Evolutionary conservation across 2,329 filamentous ascomycete species (phyloP).

Genomic region (Nemania diffusa): DNA sequence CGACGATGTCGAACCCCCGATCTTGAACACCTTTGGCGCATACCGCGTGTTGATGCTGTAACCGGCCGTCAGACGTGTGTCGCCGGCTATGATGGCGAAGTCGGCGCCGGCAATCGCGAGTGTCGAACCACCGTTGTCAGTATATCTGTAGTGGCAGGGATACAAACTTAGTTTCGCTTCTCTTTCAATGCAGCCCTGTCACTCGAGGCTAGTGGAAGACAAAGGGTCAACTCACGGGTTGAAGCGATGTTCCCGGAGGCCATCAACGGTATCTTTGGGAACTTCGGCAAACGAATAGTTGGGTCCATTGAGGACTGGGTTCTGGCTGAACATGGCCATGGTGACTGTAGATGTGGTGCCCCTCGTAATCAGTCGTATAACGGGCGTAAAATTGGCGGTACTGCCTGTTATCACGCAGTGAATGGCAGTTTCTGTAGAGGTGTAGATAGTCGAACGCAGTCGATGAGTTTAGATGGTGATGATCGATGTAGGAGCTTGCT

Average conservation of each 20-base stretch:
- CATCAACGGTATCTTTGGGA: slow-evolving; percentile 63
- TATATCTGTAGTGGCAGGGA: slow-evolving; percentile 71
- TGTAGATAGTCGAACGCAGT: slow-evolving; percentile 26
- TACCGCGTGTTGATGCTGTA: slow-evolving; percentile 99
- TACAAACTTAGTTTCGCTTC: slow-evolving; percentile 19
- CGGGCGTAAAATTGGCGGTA: slow-evolving; percentile 14
- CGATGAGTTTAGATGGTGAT: slow-evolving; percentile 29
- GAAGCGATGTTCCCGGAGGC: slow-evolving; percentile 81
- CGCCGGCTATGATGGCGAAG: slow-evolving; percentile 96
- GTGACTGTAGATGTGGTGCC: slow-evolving; percentile 43
- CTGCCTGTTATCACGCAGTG: not conserved
- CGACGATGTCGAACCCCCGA: slow-evolving; percentile 88
- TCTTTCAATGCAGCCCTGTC: not conserved
- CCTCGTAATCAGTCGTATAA: slow-evolving; percentile 15
- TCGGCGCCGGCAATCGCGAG: slow-evolving; percentile 92
- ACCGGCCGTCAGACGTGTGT: slow-evolving; percentile 93
- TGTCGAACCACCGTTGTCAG: slow-evolving; percentile 97
- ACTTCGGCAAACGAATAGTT: slow-evolving; percentile 75
- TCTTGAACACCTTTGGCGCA: slow-evolving; percentile 95
- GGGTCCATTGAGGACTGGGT: slow-evolving; percentile 74
- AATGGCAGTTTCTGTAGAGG: not conserved
- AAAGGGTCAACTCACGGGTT: slow-evolving; percentile 77
- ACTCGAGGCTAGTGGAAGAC: not conserved
- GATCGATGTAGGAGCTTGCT: slow-evolving; percentile 27
- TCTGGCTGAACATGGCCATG: slow-evolving; percentile 78